Evolutionary conservation across 805 yeast genomes (phyloP).

Genomic region (Candida hungchunana): DNA sequence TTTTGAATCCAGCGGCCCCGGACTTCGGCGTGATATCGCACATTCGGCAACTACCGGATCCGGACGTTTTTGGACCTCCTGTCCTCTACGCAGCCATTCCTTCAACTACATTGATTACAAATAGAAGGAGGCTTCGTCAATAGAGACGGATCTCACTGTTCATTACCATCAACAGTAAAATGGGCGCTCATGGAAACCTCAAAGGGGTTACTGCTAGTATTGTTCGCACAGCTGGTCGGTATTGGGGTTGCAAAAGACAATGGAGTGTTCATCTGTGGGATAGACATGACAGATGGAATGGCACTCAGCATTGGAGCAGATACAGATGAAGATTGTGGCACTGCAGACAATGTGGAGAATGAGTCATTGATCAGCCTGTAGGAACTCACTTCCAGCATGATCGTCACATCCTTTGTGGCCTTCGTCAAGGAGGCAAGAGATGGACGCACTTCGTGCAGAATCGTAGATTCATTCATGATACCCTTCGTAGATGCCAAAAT

Average conservation of each 20-base stretch:
- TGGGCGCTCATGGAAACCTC: conserved; percentile 22
- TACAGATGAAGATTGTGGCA: conserved; percentile 18
- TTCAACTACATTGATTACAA: too few relatives aligned
- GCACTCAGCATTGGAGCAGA: conserved; percentile 22
- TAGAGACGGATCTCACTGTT: too few relatives aligned
- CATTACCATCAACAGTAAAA: too few relatives aligned
- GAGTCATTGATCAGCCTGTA: conserved; percentile 33
- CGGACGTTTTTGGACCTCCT: too few relatives aligned
- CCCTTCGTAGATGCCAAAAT: conserved; percentile 80
- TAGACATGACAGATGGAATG: conserved; percentile 29
- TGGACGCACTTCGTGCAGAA: conserved; percentile 73
- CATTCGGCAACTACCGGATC: too few relatives aligned
- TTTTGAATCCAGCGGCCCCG: too few relatives aligned
- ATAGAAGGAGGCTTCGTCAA: too few relatives aligned
- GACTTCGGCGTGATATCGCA: too few relatives aligned
- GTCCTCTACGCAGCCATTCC: too few relatives aligned
- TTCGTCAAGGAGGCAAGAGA: conserved; percentile 78
- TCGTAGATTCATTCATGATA: conserved; percentile 77
- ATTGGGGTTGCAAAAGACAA: conserved; percentile 11
- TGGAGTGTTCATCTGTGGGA: conserved; percentile 28
- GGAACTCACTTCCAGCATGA: conserved; percentile 68
- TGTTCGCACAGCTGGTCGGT: conserved; percentile 6
- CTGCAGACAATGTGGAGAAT: conserved; percentile 9
- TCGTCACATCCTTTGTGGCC: conserved; percentile 87
- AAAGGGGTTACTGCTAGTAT: conserved; percentile 21